Percentiles rank a stretch among this genome's conserved stretches.
These are phyloP conservation scores for Collybia sp. DNA, from an alignment of 768 basidiomycete genomes.

Conservation along the genomic window DNA sequence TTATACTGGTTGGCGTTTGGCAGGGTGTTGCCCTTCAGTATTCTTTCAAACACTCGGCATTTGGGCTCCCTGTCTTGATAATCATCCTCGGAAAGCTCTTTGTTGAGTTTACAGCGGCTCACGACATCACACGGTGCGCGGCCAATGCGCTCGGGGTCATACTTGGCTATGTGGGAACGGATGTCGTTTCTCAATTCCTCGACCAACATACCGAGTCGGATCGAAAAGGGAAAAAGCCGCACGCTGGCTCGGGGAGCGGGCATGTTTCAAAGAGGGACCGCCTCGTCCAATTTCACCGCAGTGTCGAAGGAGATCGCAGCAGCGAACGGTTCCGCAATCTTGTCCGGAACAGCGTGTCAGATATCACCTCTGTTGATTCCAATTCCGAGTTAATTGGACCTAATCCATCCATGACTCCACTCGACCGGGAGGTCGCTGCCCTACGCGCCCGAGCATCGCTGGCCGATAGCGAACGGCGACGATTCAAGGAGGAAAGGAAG, in stretches of 20 bases:
- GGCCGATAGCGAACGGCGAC: slow-evolving; percentile 78
- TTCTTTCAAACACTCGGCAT: slow-evolving; percentile 48
- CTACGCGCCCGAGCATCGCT: slow-evolving; percentile 74
- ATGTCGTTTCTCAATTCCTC: slow-evolving; percentile 63
- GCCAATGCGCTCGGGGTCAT: slow-evolving; percentile 63
- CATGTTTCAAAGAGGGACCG: slow-evolving; percentile 27
- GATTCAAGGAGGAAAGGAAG: slow-evolving; percentile 82
- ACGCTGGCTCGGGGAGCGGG: slow-evolving; percentile 10
- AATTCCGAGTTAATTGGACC: slow-evolving; percentile 62
- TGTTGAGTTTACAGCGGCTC: slow-evolving; percentile 52
- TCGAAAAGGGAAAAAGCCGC: slow-evolving; percentile 25
- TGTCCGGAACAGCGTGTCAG: slow-evolving; percentile 34
- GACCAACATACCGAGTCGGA: slow-evolving; percentile 38
- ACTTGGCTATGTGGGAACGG: slow-evolving; percentile 67
- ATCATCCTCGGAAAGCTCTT: slow-evolving; percentile 58
- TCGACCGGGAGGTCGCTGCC: slow-evolving; percentile 71
- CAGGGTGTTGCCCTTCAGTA: slow-evolving; percentile 75
- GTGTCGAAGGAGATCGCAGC: slow-evolving; percentile 32
- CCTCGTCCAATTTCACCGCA: slow-evolving; percentile 41
- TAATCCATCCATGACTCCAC: slow-evolving; percentile 50
- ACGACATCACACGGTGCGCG: slow-evolving; percentile 51
- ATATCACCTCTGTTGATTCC: slow-evolving; percentile 68
- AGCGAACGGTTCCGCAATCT: slow-evolving; percentile 14
- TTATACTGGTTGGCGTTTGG: slow-evolving; percentile 66
- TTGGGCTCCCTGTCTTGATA: slow-evolving; percentile 52